Evolutionary conservation across 345 rosid genomes (phyloP).

Genomic region (Fremontodendron californicum): DNA sequence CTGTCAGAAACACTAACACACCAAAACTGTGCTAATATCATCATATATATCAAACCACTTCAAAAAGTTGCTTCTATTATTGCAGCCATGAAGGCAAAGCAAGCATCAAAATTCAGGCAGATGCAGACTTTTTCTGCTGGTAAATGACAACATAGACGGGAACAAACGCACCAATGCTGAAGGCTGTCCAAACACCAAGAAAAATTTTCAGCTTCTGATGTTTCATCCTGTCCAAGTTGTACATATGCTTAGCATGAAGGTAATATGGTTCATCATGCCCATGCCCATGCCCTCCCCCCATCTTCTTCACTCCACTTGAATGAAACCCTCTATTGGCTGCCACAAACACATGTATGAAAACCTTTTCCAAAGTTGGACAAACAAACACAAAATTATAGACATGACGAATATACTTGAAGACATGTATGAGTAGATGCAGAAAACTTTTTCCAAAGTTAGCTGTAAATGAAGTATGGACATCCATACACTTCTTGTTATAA

Average conservation of each 20-base stretch:
- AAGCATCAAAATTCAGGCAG: conserved; percentile 34
- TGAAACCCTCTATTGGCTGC: conserved; percentile 46
- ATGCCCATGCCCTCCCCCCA: conserved; percentile 20
- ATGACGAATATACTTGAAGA: background rate
- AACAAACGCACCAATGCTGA: conserved; percentile 80
- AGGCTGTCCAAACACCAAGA: conserved; percentile 76
- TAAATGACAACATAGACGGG: conserved; percentile 83
- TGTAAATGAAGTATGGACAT: background rate
- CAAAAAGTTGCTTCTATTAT: conserved; percentile 20
- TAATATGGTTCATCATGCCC: conserved; percentile 56
- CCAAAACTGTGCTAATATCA: no score
- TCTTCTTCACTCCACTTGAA: conserved; percentile 72
- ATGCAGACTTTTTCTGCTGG: conserved; percentile 92
- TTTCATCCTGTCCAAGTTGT: conserved; percentile 94
- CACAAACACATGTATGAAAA: no score
- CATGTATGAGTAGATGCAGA: background rate
- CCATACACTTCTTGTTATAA: background rate
- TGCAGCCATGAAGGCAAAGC: conserved; percentile 10
- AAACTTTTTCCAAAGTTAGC: background rate
- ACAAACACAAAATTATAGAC: background rate
- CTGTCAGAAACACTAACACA: no score
- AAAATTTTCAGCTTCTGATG: conserved; percentile 75
- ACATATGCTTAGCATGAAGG: conserved; percentile 94
- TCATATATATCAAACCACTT: no score
- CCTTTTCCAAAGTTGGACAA: no score